Base-by-base conservation (phyloP, 345 rosid genomes). In the Populus simonii region DNA sequence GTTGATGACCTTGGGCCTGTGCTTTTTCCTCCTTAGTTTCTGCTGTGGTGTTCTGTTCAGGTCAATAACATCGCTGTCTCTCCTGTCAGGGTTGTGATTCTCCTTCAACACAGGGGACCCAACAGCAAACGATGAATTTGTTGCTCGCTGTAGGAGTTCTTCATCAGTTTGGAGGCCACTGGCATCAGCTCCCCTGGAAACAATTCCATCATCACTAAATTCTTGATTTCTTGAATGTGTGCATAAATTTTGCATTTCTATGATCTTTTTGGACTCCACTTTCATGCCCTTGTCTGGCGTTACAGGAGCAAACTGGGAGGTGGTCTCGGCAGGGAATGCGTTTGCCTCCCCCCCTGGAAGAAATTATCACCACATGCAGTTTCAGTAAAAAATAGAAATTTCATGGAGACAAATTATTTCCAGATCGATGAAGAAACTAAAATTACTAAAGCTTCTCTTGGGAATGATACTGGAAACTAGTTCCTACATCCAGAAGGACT, bases 261-360 rank as follows among this genome's bases (percentile, higher is more conserved):
- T 61, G 76, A 43, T 70, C 61, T 68, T 69, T 57, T 71, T 68
- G 68, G 78, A 68, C 67, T 77, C 78, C 43, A 23, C 76, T 47
- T 72, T 70, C 10, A 59, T 72, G 70, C 80, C 66, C 82, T 91
- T 89, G 7, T 83, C 89, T 68, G 96, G 93, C 57, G 93, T 91
- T 25, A 86, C 83, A 0, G 93, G 92, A 65, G 85, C 81, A 71
- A 89, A 88, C 16, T 78, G 78, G 8, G 70, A 74, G 49, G 66
- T 55, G 31, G 22, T 62, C 12, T 33, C 63, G 11, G 22, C 33
- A 11, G 79, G 78, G 82, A 61, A 72, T 76, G 80, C 76, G 68
- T 80, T 78, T 67, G 72, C 84, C 70, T 45, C 47, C 6, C 45
- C 45, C 23, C 53, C 74, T 11, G 81, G 75, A 65, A 80, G 76